Evolutionary conservation across 352 stramenopile genomes (phyloP), one percentile per base, ranked within the genome.

Genomic region (Phytopythium mirpurense): DNA sequence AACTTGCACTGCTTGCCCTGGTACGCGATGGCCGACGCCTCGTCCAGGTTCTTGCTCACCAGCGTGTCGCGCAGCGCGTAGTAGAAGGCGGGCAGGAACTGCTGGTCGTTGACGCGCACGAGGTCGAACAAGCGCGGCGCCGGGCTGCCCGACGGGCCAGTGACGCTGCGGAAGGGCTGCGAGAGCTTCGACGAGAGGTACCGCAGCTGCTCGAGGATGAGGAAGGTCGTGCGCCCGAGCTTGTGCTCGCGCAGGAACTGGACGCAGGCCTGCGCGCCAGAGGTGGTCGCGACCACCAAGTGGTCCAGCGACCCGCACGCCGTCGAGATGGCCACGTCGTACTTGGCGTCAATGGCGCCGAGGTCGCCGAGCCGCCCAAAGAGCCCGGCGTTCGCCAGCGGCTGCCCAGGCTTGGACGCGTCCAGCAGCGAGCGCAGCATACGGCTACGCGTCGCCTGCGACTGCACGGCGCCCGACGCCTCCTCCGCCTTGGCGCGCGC

Each of bases 281-380:
- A 93, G 0, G 94, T 98, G 0, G 93, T 98, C 35, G 98, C 90
- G 1, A 99, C 96, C 2, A 99, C 97, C 54, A 99, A 83, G 56
- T 99, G 82, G 63, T 99, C 96, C 3, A 99, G 72, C 51, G 90
- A 91, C 34, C 88, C 82, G 63, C 96, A 99, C 0, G 97, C 96
- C 27, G 97, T 99, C 8, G 95, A 99, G 46, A 99, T 95, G 19
- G 97, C 97, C 31, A 99, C 93, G 70, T 99, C 97, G 65, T 98
- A 99, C 51, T 98, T 88, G 43, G 72, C 78, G 49, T 95, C 80
- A 62, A 99, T 98, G 1, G 87, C 84, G 19, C 96, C 97, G 42
- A 99, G 79, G 63, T 99, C 97, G 24, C 97, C 97, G 1, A 99
- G 78, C 59, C 97, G 92, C 29, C 97, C 97, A 40, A 90, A 89